Evolutionary conservation across 495 filamentous ascomycete genomes (phyloP).

Genomic region (Xylaria cubensis): DNA sequence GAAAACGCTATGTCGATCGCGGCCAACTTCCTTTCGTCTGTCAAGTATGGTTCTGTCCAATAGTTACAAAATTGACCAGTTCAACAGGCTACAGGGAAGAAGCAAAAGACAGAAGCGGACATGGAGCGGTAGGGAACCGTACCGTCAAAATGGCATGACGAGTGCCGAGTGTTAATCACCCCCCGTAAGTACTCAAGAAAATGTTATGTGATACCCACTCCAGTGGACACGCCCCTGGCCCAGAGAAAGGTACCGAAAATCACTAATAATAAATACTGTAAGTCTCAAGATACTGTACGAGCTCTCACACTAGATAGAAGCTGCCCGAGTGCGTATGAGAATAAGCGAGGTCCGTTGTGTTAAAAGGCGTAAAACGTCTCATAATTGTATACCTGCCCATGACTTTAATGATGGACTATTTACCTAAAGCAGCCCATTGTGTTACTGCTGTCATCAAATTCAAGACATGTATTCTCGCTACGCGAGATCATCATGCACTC

Average conservation of each 20-base stretch:
- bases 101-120: conserved; percentile 2
- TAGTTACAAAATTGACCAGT: not conserved
- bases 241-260: not conserved
- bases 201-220: conserved; percentile 22
- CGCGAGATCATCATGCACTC: conserved; percentile 1
- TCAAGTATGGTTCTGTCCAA: conserved; percentile 11
- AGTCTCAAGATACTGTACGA: not conserved
- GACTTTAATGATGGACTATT: conserved; percentile 6
- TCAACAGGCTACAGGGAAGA: conserved; percentile 13
- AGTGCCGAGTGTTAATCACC: conserved; percentile 12
- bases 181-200: not conserved
- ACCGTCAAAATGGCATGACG: conserved; percentile 19
- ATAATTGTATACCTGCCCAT: not conserved
- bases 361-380: not conserved
- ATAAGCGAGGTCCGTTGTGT: not conserved
- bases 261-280: not conserved
- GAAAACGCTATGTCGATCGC: conserved; percentile 12
- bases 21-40: conserved; percentile 5
- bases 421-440: conserved; percentile 5
- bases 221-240: conserved; percentile 22
- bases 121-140: conserved; percentile 3
- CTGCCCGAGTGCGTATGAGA: not conserved
- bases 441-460: not conserved
- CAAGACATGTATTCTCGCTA: conserved; percentile 16
- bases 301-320: not conserved